Base-by-base conservation (phyloP, 257 asterid species). In the Solanum sejunctum region DNA sequence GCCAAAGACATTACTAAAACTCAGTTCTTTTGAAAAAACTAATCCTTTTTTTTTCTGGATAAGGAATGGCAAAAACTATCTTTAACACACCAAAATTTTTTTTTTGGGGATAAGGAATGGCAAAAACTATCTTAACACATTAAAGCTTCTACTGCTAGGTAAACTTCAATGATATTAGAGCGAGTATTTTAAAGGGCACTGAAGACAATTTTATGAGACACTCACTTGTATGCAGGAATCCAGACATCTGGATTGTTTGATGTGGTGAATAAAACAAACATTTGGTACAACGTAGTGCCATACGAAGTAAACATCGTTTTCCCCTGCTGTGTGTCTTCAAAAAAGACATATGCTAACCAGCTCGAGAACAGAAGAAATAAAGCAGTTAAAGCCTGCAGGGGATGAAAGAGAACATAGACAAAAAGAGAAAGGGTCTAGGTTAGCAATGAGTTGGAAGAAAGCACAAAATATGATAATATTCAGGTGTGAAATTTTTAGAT, bases 161-260 rank as follows among this genome's bases (percentile, higher is more conserved):
- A 51, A 52, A 78, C 23, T 52, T 78, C 66, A 78, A 52, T 17
- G 11, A 32, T 52, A 26, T 78, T 28, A 78, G 10, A 78, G 49
- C 3, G 17, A 78, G 1, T 28, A 52, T n/a, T 60, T n/a, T 60
- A 52, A 28, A 58, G 86, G 66, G 20, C 17, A n/a, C 64, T 69
- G 21, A 63, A 83, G 64, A 80, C 86, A 17, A 80, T 78, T 23
- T 75, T 79, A 15, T 7, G 12, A 58, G 88, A 78, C 72, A 89
- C 93, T 88, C 89, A 96, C 99, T 94, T 97, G 94, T 97, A 97
- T 66, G 99, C 99, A 15, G 99, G 99, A 90, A 95, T 94, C 99
- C 99, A 97, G 84, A 93, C 98, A 90, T 95, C 99, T 64, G 99
- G 99, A 84, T 94, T 97, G 93, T 97, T 97, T 87, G 99, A 97